Conservation (phyloP, 1,284 basidiomycete species). For the Pseudozyma sp. region DNA sequence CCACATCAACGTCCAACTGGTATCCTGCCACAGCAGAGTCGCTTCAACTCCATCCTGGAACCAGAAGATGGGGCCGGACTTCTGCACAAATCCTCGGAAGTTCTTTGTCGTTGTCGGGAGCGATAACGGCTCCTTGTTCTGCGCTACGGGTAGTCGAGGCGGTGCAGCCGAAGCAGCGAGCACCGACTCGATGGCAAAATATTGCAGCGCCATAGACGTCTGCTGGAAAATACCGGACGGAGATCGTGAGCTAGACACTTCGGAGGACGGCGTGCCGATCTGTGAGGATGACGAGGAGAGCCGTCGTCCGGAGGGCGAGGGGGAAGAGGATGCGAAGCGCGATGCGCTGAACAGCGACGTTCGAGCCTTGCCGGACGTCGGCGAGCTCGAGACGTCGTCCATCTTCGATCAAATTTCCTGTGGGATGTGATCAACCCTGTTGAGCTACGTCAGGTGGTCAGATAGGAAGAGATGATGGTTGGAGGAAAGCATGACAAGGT, state of each 20-base stretch:
- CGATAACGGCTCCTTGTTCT: conserved; percentile 64
- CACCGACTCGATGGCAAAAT: conserved; percentile 57
- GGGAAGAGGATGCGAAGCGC: conserved; percentile 18
- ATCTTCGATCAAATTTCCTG: conserved; percentile 7
- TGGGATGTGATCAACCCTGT: no score
- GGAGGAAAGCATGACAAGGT: background rate
- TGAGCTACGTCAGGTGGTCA: background rate
- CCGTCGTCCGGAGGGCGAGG: conserved; percentile 14
- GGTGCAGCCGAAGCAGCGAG: conserved; percentile 57
- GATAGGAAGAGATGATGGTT: background rate
- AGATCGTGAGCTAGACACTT: conserved; percentile 12
- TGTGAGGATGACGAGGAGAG: conserved; percentile 30
- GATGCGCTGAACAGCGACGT: conserved; percentile 41
- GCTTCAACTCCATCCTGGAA: conserved; percentile 67
- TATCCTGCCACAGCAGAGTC: conserved; percentile 67
- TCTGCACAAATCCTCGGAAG: conserved; percentile 67
- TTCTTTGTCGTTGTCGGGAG: conserved; percentile 64
- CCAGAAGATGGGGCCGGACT: conserved; percentile 65
- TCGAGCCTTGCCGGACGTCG: conserved; percentile 32
- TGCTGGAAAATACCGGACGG: conserved; percentile 37
- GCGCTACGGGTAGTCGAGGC: conserved; percentile 58
- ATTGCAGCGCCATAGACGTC: conserved; percentile 53
- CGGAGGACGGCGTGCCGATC: conserved; percentile 16
- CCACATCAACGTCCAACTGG: conserved; percentile 65
- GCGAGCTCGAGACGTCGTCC: conserved; percentile 36